These are phyloP conservation scores for Torrubiella hemipterigena DNA, from an alignment of 2,329 filamentous ascomycete genomes.

Conservation along the genomic window DNA sequence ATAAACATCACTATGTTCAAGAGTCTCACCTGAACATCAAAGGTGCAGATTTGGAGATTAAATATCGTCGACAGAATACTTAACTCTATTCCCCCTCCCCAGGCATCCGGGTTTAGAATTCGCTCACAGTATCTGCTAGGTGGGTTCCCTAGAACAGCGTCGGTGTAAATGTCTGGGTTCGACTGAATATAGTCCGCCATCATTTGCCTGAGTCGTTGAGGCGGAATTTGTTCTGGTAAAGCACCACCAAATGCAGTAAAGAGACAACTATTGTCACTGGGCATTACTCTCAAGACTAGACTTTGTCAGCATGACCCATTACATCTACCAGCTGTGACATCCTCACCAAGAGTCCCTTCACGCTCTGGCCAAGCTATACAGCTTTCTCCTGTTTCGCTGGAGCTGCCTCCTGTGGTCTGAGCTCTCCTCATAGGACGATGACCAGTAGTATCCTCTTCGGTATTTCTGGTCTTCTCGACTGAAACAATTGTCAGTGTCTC, in stretches of 20 bases:
- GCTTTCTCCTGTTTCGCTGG: slow-evolving; percentile 14
- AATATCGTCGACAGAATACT: slow-evolving; percentile 77
- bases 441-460: too few species aligned
- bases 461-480: too few species aligned
- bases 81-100: slow-evolving; percentile 88
- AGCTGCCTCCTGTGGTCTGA: slow-evolving; percentile 2
- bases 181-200: slow-evolving; percentile 68
- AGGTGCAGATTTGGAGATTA: slow-evolving; percentile 71
- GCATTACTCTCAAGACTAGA: slow-evolving; percentile 79
- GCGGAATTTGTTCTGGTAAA: slow-evolving; percentile 45
- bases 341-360: slow-evolving; percentile 37
- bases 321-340: slow-evolving; percentile 1
- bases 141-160: slow-evolving; percentile 62
- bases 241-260: slow-evolving; percentile 81
- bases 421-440: slow-evolving; percentile 6
- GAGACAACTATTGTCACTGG: slow-evolving; percentile 90
- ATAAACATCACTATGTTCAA: slow-evolving; percentile 1
- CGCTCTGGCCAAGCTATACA: slow-evolving; percentile 36
- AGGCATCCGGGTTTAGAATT: slow-evolving; percentile 69
- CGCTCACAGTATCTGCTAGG: slow-evolving; percentile 68
- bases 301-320: slow-evolving; percentile 4
- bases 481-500: slow-evolving; percentile 40
- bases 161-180: slow-evolving; percentile 60
- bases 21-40: slow-evolving; percentile 53
- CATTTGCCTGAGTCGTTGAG: slow-evolving; percentile 54